Conservation (phyloP, 2,329 filamentous ascomycete species). For the Paraphoma sp. region DNA sequence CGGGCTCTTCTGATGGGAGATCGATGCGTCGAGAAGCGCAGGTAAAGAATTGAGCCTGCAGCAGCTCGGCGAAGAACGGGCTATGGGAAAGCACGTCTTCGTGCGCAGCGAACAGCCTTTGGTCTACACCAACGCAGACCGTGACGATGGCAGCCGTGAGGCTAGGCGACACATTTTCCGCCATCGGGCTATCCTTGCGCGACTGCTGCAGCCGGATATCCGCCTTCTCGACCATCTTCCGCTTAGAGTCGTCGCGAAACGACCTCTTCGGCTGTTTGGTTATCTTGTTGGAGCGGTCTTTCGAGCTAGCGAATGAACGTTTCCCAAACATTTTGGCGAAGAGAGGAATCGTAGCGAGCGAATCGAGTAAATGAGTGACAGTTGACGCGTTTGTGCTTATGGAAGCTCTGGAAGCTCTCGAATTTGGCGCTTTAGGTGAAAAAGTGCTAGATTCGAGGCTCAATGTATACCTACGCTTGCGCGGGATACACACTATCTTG, state of each 20-base stretch:
- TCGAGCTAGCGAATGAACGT: constrained; percentile 79
- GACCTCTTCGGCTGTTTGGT: constrained; percentile 78
- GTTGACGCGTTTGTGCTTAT: constrained; percentile 55
- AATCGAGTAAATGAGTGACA: constrained; percentile 55
- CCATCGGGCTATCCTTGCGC: constrained; percentile 64
- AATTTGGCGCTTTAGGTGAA: constrained; percentile 43
- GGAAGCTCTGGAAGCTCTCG: constrained; percentile 62
- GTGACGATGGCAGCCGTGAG: constrained; percentile 81
- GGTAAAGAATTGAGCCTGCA: constrained; percentile 76
- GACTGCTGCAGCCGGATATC: constrained; percentile 46
- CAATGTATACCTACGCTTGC: constrained; percentile 44
- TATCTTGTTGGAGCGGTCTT: constrained; percentile 88
- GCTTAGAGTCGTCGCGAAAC: constrained; percentile 78
- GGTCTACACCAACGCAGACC: constrained; percentile 81
- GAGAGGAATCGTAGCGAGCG: constrained; percentile 49
- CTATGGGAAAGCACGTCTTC: constrained; percentile 89
- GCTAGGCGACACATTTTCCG: constrained; percentile 57
- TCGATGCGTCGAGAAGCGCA: constrained; percentile 72
- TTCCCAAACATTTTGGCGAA: constrained; percentile 78
- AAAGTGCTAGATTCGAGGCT: constrained; percentile 47
- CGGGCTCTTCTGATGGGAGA: constrained; percentile 81
- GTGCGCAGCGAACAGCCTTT: constrained; percentile 91
- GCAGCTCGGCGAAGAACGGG: constrained; percentile 78
- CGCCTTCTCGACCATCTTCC: constrained; percentile 77
- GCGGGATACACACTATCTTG: constrained; percentile 48